Evolutionary conservation across 2,329 filamentous ascomycete genomes (phyloP).

Genomic region (Ascochyta viciae-villosae): DNA sequence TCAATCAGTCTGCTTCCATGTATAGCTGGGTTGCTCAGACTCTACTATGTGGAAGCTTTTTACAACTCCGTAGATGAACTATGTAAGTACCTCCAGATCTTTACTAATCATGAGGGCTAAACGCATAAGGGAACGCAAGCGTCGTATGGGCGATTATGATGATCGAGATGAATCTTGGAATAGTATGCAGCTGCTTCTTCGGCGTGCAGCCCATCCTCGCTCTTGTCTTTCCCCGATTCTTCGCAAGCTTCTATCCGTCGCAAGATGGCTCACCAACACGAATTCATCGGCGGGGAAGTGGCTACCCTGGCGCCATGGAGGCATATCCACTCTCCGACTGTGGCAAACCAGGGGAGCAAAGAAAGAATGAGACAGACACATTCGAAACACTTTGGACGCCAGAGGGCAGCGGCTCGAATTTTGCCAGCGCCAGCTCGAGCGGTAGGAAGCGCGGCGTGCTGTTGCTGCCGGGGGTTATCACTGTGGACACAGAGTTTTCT

Average conservation of each 20-base stretch:
- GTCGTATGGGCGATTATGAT: conserved; percentile 31
- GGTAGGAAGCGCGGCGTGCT: neutral
- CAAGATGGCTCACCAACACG: neutral
- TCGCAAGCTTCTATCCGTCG: conserved; percentile 13
- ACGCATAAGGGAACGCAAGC: conserved; percentile 28
- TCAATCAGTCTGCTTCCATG: conserved; percentile 37
- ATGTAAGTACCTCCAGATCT: conserved; percentile 24
- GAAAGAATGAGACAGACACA: neutral
- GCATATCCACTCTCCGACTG: neutral
- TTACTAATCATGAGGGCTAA: neutral
- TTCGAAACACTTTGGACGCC: conserved; percentile 7
- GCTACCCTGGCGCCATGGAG: neutral
- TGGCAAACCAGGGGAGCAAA: neutral
- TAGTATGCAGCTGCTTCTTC: conserved; percentile 42
- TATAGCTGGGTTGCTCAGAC: conserved; percentile 33
- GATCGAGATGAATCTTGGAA: conserved; percentile 40
- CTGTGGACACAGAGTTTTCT: conserved; percentile 5
- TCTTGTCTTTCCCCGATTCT: conserved; percentile 34
- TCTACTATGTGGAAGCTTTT: conserved; percentile 39
- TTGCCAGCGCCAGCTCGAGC: conserved; percentile 1
- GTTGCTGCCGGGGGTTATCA: conserved; percentile 1
- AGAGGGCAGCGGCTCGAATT: conserved; percentile 4
- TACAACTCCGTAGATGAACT: conserved; percentile 34
- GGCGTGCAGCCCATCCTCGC: conserved; percentile 43
- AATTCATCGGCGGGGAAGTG: neutral